Base-by-base conservation (phyloP, 1,284 basidiomycete genomes). In the Rhizopogon hawkerae region DNA sequence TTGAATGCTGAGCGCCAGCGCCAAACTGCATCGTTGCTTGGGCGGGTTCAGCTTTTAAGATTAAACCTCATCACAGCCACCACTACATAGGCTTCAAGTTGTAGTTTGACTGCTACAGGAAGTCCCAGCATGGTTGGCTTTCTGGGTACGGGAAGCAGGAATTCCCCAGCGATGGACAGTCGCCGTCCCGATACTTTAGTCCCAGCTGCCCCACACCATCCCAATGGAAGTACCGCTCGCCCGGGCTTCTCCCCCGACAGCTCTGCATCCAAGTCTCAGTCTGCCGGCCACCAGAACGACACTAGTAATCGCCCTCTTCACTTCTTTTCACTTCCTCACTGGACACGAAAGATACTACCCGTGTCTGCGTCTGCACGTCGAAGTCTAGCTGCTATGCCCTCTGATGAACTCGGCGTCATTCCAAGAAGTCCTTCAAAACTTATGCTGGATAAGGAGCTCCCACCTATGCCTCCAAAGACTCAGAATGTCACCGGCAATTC, bases 311-410 rank as follows among this genome's bases (percentile, higher is more conserved):
- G 43, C 18, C 46, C 69, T 39, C 74, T 78, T 36, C 78, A 79
- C 64, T 79, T 85, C 67, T 79, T 85, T 62, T 79, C 83, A 34
- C 62, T 81, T 24, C 79, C 83, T 14, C 70, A 75, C 50, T 84
- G 82, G 83, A 77, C 72, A 58, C 80, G 77, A 56, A 77, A 77
- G 48, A 67, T 65, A 29, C 61, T 62, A 43, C 61, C 66, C 31
- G 59, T 61, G 26, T 58, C 62, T 23, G 54, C 64, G 29, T 56
- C 62, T 33, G 49, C 60, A n/a, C 64, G 54, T 52, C 58, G 57
- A 41, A 56, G 47, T 49, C 38, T 50, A 26, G 52, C 57, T 35
- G 53, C 55, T 36, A 54, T 51, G 33, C 59, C 55, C 18, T 54
- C 60, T 48, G 64, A 65, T 51, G 65, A 71, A 49, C 53, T 62